Evolutionary conservation across 2,329 filamentous ascomycete genomes (phyloP), one percentile per base, ranked within the genome.

Genomic region (Aureobasidium mangrovei): DNA sequence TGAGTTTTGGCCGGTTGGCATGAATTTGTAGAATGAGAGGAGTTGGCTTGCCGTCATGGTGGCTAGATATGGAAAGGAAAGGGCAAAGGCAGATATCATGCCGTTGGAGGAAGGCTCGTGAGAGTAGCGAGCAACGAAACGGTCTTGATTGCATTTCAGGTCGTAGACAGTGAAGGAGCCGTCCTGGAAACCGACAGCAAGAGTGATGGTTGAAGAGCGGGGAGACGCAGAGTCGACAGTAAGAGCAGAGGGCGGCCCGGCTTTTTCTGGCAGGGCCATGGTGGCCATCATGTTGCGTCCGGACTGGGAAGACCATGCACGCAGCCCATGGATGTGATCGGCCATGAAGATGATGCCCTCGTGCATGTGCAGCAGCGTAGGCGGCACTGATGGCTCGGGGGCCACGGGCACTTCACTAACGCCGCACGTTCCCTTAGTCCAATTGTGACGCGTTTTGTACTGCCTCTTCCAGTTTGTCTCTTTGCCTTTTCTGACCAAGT

Each of bases 361-460:
- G 40, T 85, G 79, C 58, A 95, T 79, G 66, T 87, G 88, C 45
- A 91, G 86, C 5, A 96, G 73, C 36, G 90, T 67, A 2, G 77
- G 77, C 36, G 86, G 74, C 67, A 83, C 65, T 53, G 74, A 70
- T 1, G 74, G 69, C 41, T 71, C 61, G 56, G 77, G 72, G 52
- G 76, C 72, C 27, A 89, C 78, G 42, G 83, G 77, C 31, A 96
- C 80, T 68, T 95, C 87, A 35, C 86, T 83, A 9, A 95, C 82
- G 36, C 81, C 85, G 63, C 89, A 95, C 60, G 81, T 83, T 0
- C 91, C 93, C 58, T 78, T 81, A 1, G 86, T 81, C 93, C 93
- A 97, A 70, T 97, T 97, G 66, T 95, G 86, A 43, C 88, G 80
- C 47, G 96, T 75, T 63, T 85, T 88, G 70, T 94, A 97, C 63